Percentiles rank a stretch among this genome's conserved stretches.
Conservation (phyloP, 2,329 filamentous ascomycete species). For the Lanzia echinophila region DNA sequence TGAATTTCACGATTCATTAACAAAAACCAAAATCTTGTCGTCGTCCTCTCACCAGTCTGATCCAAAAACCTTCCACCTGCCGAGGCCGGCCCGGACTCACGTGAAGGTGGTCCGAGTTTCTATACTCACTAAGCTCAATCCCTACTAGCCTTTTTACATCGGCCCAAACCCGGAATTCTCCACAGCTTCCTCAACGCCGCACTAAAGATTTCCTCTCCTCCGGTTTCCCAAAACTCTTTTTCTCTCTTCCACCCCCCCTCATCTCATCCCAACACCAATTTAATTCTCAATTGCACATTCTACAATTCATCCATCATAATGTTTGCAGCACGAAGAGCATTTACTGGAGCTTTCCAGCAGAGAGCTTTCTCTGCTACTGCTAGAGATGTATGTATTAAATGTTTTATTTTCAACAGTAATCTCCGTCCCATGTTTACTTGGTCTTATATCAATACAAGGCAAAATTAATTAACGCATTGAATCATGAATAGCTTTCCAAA, state of each 20-base stretch:
- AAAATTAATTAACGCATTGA: slow-evolving; percentile 19
- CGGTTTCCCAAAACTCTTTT: background rate
- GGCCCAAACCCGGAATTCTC: background rate
- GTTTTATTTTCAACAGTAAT: slow-evolving; percentile 5
- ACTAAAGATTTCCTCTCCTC: background rate
- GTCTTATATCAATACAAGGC: slow-evolving; percentile 7
- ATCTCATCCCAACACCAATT: slow-evolving; percentile 4
- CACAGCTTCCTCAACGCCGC: background rate
- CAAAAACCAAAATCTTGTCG: no score
- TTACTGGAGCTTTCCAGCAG: slow-evolving; percentile 55
- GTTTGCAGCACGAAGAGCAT: slow-evolving; percentile 63
- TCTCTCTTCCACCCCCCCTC: slow-evolving; percentile 2
- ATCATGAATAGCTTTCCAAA: slow-evolving; percentile 73
- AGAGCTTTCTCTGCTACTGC: slow-evolving; percentile 77
- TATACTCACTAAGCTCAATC: no score
- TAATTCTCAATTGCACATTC: slow-evolving; percentile 4
- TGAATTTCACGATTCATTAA: no score
- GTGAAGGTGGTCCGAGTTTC: no score
- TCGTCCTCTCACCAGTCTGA: no score
- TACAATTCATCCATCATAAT: slow-evolving; percentile 38
- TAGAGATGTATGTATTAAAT: slow-evolving; percentile 53
- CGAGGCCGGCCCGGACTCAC: no score
- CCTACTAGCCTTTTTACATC: background rate
- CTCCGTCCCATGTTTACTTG: slow-evolving; percentile 13
- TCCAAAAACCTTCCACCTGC: no score